Evolutionary conservation across 306 rosid genomes (phyloP).

Genomic region (Senna tora): DNA sequence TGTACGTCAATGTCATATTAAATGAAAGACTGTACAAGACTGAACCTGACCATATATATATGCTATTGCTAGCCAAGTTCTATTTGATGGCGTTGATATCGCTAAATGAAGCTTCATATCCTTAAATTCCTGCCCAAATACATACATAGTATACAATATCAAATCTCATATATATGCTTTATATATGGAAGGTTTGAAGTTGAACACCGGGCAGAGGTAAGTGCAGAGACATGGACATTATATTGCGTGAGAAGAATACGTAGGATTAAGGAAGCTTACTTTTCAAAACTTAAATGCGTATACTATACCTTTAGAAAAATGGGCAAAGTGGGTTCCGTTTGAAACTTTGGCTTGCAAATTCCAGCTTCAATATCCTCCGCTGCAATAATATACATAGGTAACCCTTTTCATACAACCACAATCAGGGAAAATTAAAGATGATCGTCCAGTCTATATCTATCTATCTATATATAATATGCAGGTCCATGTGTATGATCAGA

Average conservation of each 20-base stretch:
- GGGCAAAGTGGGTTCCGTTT: conserved; percentile 86
- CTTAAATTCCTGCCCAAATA: conserved; percentile 71
- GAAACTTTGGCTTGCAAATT: conserved; percentile 57
- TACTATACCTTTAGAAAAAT: conserved; percentile 77
- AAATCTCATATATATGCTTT: conserved; percentile 44
- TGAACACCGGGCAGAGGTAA: conserved; percentile 39
- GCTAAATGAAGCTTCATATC: conserved; percentile 64
- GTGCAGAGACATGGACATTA: conserved; percentile 26
- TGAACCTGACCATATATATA: conserved; percentile 66
- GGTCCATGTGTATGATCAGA: no score
- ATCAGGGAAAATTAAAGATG: neutral
- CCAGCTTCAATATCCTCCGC: conserved; percentile 97
- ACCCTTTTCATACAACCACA: conserved; percentile 25
- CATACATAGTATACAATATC: conserved; percentile 53
- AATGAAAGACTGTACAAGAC: conserved; percentile 85
- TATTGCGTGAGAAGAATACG: conserved; percentile 10
- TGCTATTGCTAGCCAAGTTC: conserved; percentile 79
- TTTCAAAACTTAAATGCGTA: conserved; percentile 19
- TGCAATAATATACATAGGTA: conserved; percentile 51
- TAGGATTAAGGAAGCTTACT: conserved; percentile 12
- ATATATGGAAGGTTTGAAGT: conserved; percentile 42
- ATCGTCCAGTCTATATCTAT: neutral
- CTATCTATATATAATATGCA: no score
- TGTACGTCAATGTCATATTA: conserved; percentile 66
- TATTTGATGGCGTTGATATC: conserved; percentile 59